Percentiles rank a stretch among this genome's conserved stretches.
These are phyloP conservation scores for Fusarium neocosmosporiellum DNA, from an alignment of 2,329 filamentous ascomycete species.

Conservation along the genomic window DNA sequence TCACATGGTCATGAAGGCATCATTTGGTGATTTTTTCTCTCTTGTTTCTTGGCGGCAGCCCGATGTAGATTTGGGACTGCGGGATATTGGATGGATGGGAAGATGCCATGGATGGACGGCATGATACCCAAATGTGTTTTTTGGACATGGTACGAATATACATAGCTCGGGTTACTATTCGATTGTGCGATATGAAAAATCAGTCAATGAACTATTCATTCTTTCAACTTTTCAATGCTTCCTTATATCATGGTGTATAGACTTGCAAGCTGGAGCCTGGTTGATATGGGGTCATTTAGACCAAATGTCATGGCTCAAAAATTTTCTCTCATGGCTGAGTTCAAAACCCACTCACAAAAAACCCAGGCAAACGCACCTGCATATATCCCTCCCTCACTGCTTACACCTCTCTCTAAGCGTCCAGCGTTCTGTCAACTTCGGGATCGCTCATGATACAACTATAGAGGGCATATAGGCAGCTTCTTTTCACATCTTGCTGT, in stretches of 20 bases:
- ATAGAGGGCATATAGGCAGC: neutral
- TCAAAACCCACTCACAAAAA: constrained; percentile 38
- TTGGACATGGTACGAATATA: constrained; percentile 17
- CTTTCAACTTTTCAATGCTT: neutral
- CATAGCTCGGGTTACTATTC: constrained; percentile 19
- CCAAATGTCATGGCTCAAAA: constrained; percentile 26
- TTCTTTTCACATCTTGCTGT: neutral
- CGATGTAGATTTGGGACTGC: constrained; percentile 18
- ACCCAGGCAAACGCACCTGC: constrained; percentile 11
- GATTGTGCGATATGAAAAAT: constrained; percentile 19
- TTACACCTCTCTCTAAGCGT: neutral
- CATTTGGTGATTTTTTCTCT: neutral
- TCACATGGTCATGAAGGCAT: constrained; percentile 22
- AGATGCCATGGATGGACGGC: constrained; percentile 32
- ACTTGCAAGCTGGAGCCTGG: neutral
- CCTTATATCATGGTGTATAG: neutral
- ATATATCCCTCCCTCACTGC: neutral
- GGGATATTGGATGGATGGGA: constrained; percentile 18
- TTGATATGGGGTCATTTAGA: constrained; percentile 22
- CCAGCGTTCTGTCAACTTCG: neutral
- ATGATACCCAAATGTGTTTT: constrained; percentile 37
- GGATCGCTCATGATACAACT: neutral
- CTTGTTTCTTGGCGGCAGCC: constrained; percentile 13
- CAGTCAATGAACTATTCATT: neutral
- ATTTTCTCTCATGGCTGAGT: constrained; percentile 37